Base-by-base conservation (phyloP, 768 basidiomycete species). In the Lactarius hengduanensis region DNA sequence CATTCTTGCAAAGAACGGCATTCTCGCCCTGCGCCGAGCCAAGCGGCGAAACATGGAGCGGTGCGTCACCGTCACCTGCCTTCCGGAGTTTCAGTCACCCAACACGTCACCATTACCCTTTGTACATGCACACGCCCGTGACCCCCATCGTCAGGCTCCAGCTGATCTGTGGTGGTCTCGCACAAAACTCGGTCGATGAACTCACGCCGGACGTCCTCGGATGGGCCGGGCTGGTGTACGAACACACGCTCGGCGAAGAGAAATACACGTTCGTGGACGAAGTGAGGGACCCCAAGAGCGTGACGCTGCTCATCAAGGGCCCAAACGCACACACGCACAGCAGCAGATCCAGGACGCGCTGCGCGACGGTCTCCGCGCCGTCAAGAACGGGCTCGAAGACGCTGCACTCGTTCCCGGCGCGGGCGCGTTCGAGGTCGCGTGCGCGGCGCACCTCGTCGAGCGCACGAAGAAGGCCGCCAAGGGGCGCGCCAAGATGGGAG, bases 11-110 rank as follows among this genome's bases (percentile, higher is more conserved):
- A 98, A 98, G 83, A 92, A 94, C 77, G 96, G 95, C 15, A 98
- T 99, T 69, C 78, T 99, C 65, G 96, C 94, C 26, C 83, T 99
- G 59, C 85, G 97, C 69, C 83, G 97, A 67, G 97, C 97, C 20
- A 99, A 99, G 82, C 83, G 97, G 75, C 87, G 97, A 73, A 99
- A 99, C 76, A 98, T 99, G 97, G 97, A 99, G 77, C 83, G 96
- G 94, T 94, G 72, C 67, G 83, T 56, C 22, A 50, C 58, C 67
- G 83, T 56, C 22, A 50, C 58, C 59, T 65, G 30, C 20, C 50
- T 40, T 50, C n/a, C 32, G 67, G 22, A 7, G 20, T 64, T 50
- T 45, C 64, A 63, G 64, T 62, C 50, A 13, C 47, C 7, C 43
- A 60, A 67, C 32, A 45, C 40, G 36, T 30, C 56, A 40, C 32